Evolutionary conservation across 2,329 filamentous ascomycete genomes (phyloP).

Genomic region (Mycosphaerella arachidis): DNA sequence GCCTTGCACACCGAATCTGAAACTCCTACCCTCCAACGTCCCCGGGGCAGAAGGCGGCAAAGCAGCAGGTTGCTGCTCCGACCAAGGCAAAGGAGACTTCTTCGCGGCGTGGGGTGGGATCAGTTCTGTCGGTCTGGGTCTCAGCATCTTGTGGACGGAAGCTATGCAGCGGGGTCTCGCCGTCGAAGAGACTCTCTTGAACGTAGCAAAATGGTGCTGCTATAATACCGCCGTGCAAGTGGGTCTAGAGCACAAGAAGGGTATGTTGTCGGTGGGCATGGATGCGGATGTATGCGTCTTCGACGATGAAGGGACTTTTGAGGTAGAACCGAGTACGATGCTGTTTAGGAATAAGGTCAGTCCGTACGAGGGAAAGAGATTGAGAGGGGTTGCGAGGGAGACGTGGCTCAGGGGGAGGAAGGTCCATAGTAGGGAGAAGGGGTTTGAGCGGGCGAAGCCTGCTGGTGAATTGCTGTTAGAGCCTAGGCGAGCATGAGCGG

Average conservation of each 20-base stretch:
- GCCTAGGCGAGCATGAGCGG: conserved; percentile 32
- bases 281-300: conserved; percentile 92
- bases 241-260: conserved; percentile 74
- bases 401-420: conserved; percentile 77
- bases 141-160: conserved; percentile 85
- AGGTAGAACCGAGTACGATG: conserved; percentile 69
- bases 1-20: conserved; percentile 90
- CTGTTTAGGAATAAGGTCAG: conserved; percentile 91
- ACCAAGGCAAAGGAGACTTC: conserved; percentile 68
- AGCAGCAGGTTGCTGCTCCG: conserved; percentile 34
- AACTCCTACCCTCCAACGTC: conserved; percentile 73
- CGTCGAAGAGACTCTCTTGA: conserved; percentile 56
- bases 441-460: conserved; percentile 55
- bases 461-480: conserved; percentile 50
- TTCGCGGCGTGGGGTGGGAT: conserved; percentile 96
- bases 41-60: conserved; percentile 38
- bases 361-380: conserved; percentile 77
- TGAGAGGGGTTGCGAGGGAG: conserved; percentile 74
- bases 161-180: conserved; percentile 57
- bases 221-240: conserved; percentile 84
- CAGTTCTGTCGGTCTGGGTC: conserved; percentile 83
- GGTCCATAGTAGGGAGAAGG: conserved; percentile 66
- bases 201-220: conserved; percentile 82
- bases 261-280: conserved; percentile 72
- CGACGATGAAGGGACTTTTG: conserved; percentile 76